A percentile compares a stretch with the other conserved stretches of the same genome.
These are phyloP conservation scores for Yamadazyma philogaea DNA, from an alignment of 805 yeast genomes.

Conservation along the genomic window DNA sequence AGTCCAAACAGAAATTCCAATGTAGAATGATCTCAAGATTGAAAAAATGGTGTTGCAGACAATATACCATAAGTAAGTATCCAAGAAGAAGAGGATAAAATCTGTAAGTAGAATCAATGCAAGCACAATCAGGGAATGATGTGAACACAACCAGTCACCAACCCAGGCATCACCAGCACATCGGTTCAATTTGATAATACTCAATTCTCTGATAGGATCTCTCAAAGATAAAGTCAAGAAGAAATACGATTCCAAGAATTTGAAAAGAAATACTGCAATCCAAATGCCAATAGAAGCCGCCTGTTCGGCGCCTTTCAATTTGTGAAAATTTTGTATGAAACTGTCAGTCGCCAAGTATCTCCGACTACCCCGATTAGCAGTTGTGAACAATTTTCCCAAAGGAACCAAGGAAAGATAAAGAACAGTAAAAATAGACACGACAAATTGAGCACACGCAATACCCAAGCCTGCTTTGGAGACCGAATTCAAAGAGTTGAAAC, in stretches of 20 bases:
- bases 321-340: slow-evolving; percentile 60
- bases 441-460: slow-evolving; percentile 53
- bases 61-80: slow-evolving; percentile 83
- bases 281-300: slow-evolving; percentile 69
- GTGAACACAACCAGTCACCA: slow-evolving; percentile 50
- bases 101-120: slow-evolving; percentile 57
- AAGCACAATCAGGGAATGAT: slow-evolving; percentile 58
- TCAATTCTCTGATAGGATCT: slow-evolving; percentile 71
- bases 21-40: slow-evolving; percentile 62
- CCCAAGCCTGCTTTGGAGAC: slow-evolving; percentile 35
- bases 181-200: slow-evolving; percentile 48
- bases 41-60: slow-evolving; percentile 76
- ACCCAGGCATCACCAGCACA: slow-evolving; percentile 63
- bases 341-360: slow-evolving; percentile 48
- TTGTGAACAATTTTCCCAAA: slow-evolving; percentile 47
- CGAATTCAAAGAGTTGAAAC: slow-evolving; percentile 30
- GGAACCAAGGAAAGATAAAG: slow-evolving; percentile 62
- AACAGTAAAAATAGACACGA: slow-evolving; percentile 52
- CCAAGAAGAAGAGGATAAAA: slow-evolving; percentile 67
- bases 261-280: slow-evolving; percentile 63
- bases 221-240: slow-evolving; percentile 68
- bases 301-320: slow-evolving; percentile 49
- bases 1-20: slow-evolving; percentile 82
- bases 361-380: slow-evolving; percentile 31
- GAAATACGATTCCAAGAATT: slow-evolving; percentile 74